Evolutionary conservation across 2,329 filamentous ascomycete species (phyloP).

Genomic region (Xenosphaeropsis pyriputrescens): DNA sequence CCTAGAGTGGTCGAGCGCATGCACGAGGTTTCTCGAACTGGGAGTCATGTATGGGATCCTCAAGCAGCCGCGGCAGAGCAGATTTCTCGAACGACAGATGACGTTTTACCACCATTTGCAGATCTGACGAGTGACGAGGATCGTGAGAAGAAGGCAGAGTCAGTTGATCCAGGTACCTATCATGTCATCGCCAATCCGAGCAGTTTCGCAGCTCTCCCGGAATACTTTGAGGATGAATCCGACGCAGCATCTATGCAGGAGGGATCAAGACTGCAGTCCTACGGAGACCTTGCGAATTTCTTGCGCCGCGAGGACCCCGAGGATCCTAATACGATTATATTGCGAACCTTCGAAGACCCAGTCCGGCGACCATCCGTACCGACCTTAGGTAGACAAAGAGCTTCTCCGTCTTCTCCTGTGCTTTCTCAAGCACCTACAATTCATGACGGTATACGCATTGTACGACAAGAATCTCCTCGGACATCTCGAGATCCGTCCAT

Average conservation of each 20-base stretch:
- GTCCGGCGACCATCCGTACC: slow-evolving; percentile 1
- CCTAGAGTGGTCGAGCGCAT: slow-evolving; percentile 32
- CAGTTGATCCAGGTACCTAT: slow-evolving; percentile 34
- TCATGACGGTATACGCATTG: not conserved
- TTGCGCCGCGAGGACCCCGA: not conserved
- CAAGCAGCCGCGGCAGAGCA: slow-evolving; percentile 3
- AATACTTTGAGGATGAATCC: slow-evolving; percentile 26
- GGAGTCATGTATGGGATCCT: slow-evolving; percentile 37
- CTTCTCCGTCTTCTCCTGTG: not conserved
- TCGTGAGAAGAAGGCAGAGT: slow-evolving; percentile 37
- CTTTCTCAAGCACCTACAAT: slow-evolving; percentile 1
- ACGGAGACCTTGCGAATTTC: too few species aligned
- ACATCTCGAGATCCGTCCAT: not conserved
- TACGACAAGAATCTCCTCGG: too few species aligned
- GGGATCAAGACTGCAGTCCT: too few species aligned
- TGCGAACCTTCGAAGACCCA: slow-evolving; percentile 6
- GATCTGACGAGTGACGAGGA: slow-evolving; percentile 39
- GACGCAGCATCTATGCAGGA: not conserved
- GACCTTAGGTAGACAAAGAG: not conserved
- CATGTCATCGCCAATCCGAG: slow-evolving; percentile 36
- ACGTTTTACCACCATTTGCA: slow-evolving; percentile 37
- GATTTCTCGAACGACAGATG: slow-evolving; percentile 18
- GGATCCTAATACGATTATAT: slow-evolving; percentile 6
- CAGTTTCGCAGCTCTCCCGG: slow-evolving; percentile 34
- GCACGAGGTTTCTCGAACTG: slow-evolving; percentile 31